A percentile compares a stretch with the other conserved stretches of the same genome.
These are phyloP conservation scores for Mycosphaerella sp. DNA, from an alignment of 2,329 filamentous ascomycete genomes.

Conservation along the genomic window DNA sequence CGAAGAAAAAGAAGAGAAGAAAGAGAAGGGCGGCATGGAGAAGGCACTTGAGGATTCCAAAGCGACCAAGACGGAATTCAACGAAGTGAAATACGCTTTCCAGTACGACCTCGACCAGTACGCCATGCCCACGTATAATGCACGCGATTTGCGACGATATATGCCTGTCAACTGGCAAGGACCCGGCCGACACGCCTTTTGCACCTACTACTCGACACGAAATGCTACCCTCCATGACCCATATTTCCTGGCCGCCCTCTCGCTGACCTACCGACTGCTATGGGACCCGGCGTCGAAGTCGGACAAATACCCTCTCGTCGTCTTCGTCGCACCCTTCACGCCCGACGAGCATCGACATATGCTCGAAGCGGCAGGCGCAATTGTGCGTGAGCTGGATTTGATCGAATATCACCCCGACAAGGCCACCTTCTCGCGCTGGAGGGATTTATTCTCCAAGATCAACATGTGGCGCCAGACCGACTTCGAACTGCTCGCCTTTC, in stretches of 20 bases:
- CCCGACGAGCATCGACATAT: constrained; percentile 18
- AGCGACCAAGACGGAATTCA: constrained; percentile 14
- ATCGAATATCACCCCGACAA: constrained; percentile 17
- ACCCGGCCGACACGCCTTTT: constrained; percentile 16
- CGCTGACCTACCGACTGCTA: constrained; percentile 20
- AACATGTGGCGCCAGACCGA: constrained; percentile 83
- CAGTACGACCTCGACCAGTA: constrained; percentile 13
- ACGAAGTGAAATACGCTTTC: constrained; percentile 15
- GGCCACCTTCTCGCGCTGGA: constrained; percentile 16
- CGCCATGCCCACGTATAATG: constrained; percentile 12
- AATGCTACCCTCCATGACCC: constrained; percentile 21
- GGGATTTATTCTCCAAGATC: constrained; percentile 72
- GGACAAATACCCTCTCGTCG: constrained; percentile 19
- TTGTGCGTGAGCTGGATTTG: constrained; percentile 20
- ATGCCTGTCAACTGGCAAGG: constrained; percentile 21
- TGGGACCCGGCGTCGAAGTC: constrained; percentile 21
- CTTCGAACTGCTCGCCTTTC: constrained; percentile 83
- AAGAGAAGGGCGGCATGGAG: constrained; percentile 7
- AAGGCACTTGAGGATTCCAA: constrained; percentile 9
- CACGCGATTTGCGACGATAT: constrained; percentile 10
- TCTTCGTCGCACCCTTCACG: constrained; percentile 22
- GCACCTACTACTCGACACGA: constrained; percentile 19
- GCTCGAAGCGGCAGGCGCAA: constrained; percentile 18
- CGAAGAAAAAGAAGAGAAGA: constrained; percentile 5
- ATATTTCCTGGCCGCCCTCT: constrained; percentile 21